phyloP scores from a whole-genome alignment of 2,329 filamentous ascomycete genomes.

The Pseudocercospora crystallina region DNA sequence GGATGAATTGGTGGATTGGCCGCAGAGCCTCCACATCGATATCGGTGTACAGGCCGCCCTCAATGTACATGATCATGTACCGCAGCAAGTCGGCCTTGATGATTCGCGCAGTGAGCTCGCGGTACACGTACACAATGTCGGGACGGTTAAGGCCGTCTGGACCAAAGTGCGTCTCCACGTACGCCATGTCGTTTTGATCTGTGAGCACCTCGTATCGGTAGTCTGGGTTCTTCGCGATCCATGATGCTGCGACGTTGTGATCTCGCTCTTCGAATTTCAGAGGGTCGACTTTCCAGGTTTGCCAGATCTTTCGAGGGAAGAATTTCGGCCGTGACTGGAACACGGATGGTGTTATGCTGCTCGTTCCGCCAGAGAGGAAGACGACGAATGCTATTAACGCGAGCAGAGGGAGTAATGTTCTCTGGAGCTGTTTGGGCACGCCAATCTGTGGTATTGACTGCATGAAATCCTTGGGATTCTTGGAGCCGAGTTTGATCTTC shows the following conservation, averaged over 20 bases:
- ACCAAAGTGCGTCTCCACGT: constrained; percentile 68
- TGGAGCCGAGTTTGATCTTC: constrained; percentile 18
- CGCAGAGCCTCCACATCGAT: constrained; percentile 60
- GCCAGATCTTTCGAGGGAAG: constrained; percentile 72
- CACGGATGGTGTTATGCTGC: constrained; percentile 14
- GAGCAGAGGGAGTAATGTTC: constrained; percentile 50
- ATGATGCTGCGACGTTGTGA: constrained; percentile 60
- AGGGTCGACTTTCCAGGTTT: constrained; percentile 72
- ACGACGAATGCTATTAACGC: constrained; percentile 47
- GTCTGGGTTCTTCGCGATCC: constrained; percentile 65
- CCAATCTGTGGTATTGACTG: constrained; percentile 25
- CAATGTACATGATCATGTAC: constrained; percentile 67
- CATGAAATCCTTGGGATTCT: constrained; percentile 22
- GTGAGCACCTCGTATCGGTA: constrained; percentile 70
- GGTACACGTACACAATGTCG: constrained; percentile 64
- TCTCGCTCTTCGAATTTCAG: constrained; percentile 66
- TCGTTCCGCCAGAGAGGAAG: constrained; percentile 39
- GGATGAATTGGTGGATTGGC: constrained; percentile 59
- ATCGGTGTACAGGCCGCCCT: constrained; percentile 62
- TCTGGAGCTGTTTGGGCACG: constrained; percentile 51
- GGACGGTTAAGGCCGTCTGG: constrained; percentile 63
- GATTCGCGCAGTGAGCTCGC: constrained; percentile 61
- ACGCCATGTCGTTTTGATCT: constrained; percentile 65
- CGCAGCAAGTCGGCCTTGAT: constrained; percentile 66
- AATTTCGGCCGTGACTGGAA: constrained; percentile 26